Conservation (phyloP, 2,329 filamentous ascomycete species). For the Elsinoe fawcettii region DNA sequence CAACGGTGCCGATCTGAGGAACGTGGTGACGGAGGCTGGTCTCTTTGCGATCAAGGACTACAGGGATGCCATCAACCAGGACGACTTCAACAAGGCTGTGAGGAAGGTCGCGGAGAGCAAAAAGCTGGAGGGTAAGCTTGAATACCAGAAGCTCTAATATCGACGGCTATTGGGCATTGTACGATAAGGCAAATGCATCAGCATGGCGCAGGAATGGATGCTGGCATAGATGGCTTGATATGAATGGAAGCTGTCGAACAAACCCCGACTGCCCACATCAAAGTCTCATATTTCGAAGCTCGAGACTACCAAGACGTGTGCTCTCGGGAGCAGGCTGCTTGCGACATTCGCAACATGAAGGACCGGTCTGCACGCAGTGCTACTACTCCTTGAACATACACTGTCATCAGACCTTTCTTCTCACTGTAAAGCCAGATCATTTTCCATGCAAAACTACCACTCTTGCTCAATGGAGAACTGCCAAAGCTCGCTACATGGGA, state of each 20-base stretch:
- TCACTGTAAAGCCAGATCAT: too few relatives aligned
- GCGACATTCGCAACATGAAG: too few relatives aligned
- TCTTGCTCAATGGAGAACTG: too few relatives aligned
- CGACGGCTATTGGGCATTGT: background rate
- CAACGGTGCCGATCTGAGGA: constrained; percentile 94
- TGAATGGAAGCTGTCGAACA: background rate
- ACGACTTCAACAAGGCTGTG: constrained; percentile 99
- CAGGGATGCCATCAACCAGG: constrained; percentile 89
- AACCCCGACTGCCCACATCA: too few relatives aligned
- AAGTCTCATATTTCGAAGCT: too few relatives aligned
- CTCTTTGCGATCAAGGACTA: constrained; percentile 98
- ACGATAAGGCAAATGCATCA: constrained; percentile 7
- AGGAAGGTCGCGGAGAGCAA: constrained; percentile 95
- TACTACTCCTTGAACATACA: too few relatives aligned
- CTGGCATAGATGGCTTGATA: background rate
- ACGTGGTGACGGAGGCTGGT: constrained; percentile 95
- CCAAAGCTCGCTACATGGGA: too few relatives aligned
- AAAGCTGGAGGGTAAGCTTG: constrained; percentile 96
- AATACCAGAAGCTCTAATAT: constrained; percentile 77
- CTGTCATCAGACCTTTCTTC: too few relatives aligned
- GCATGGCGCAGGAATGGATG: background rate
- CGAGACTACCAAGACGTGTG: too few relatives aligned
- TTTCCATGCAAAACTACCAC: too few relatives aligned
- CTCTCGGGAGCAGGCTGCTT: too few relatives aligned
- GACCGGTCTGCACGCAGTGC: too few relatives aligned